Evolutionary conservation across 306 rosid genomes (phyloP).

Genomic region (Prunus salicina): DNA sequence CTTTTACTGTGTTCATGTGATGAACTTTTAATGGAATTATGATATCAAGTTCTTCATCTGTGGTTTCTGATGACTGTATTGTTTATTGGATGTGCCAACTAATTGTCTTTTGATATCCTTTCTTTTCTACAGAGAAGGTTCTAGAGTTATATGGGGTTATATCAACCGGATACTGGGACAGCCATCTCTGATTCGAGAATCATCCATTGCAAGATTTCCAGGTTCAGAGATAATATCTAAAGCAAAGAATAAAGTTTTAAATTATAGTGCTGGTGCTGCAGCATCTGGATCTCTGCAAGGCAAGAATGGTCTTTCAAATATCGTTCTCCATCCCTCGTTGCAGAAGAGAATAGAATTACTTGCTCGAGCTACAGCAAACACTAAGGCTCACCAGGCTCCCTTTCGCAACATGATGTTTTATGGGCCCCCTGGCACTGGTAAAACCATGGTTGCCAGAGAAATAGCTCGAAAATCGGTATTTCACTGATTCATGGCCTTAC

Average conservation of each 20-base stretch:
- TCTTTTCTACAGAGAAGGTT: conserved; percentile 70
- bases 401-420: conserved; percentile 95
- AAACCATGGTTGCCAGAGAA: conserved; percentile 99
- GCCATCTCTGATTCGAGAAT: conserved; percentile 96
- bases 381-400: conserved; percentile 94
- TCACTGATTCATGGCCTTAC: conserved; percentile 3
- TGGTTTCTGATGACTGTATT: background rate
- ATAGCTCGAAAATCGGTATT: conserved; percentile 92
- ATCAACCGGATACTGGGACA: conserved; percentile 94
- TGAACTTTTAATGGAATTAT: background rate
- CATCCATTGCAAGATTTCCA: conserved; percentile 83
- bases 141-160: conserved; percentile 96
- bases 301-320: conserved; percentile 63
- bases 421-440: conserved; percentile 99
- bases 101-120: conserved; percentile 20
- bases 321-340: conserved; percentile 87
- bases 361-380: conserved; percentile 90
- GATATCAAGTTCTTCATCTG: background rate
- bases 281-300: conserved; percentile 39
- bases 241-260: conserved; percentile 58
- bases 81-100: conserved; percentile 18
- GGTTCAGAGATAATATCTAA: conserved; percentile 70
- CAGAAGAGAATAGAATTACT: conserved; percentile 85
- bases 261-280: conserved; percentile 45
- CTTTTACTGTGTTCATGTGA: background rate